Conservation (phyloP, 371 early-diverging fungal species). For the Globomyces sp. region DNA sequence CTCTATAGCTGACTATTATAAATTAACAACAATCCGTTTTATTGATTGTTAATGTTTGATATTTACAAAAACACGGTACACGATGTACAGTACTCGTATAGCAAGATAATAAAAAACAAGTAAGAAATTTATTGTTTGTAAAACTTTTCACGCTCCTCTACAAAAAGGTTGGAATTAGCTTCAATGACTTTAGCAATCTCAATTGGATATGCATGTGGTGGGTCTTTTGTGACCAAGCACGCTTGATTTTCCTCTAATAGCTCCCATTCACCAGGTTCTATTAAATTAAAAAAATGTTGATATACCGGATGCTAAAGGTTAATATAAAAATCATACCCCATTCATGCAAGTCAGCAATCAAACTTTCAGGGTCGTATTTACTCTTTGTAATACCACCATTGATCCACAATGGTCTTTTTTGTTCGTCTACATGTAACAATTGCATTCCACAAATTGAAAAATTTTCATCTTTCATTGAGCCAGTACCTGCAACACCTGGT, state of each 20-base stretch:
- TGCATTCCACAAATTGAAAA: slow-evolving; percentile 8
- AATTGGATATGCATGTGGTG: background rate
- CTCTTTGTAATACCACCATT: slow-evolving; percentile 39
- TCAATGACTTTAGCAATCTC: background rate
- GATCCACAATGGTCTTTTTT: slow-evolving; percentile 37
- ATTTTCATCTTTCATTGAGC: background rate
- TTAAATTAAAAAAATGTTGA: background rate
- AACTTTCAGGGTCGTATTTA: slow-evolving; percentile 19
- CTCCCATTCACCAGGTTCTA: slow-evolving; percentile 6
- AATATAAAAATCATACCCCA: background rate
- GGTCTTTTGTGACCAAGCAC: background rate
- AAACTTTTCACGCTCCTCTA: too few species aligned
- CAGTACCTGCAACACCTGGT: slow-evolving; percentile 5
- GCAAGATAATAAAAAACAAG: too few species aligned
- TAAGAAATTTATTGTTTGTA: too few species aligned
- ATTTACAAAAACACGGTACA: too few species aligned
- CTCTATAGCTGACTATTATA: too few species aligned
- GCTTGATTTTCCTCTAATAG: background rate
- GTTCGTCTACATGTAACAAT: slow-evolving; percentile 31
- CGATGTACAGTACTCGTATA: too few species aligned
- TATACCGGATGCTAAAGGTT: too few species aligned
- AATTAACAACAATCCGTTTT: too few species aligned
- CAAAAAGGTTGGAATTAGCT: background rate
- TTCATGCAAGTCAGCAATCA: background rate
- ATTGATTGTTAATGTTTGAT: too few species aligned